phyloP scores from a whole-genome alignment of 345 rosid genomes.

The Garcia nutans region DNA sequence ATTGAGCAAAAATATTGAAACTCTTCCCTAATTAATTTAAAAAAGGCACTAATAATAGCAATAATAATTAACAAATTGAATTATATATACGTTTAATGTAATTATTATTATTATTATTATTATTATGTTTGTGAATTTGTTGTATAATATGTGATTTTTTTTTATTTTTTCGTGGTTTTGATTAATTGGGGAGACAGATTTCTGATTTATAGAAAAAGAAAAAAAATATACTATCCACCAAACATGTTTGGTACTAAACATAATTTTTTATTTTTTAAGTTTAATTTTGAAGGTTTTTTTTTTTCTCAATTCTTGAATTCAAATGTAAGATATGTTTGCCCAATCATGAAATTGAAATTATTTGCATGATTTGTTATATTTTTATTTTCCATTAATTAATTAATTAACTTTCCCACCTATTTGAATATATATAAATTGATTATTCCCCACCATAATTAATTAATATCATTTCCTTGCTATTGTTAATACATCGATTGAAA shows the following conservation, averaged over 20 bases:
- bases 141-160: conserved; percentile 8
- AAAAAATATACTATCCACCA: neutral
- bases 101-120: conserved; percentile 3
- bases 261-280: neutral
- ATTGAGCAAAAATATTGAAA: conserved; percentile 67
- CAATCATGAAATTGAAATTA: neutral
- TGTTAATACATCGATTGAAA: no score
- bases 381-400: no score
- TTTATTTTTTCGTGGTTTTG: neutral
- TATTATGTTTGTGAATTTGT: neutral
- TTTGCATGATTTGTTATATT: neutral
- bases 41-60: neutral
- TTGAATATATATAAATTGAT: no score
- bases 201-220: neutral
- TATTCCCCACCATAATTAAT: no score
- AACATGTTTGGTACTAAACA: neutral
- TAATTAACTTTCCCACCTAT: no score
- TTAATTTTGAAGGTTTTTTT: neutral
- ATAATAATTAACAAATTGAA: neutral
- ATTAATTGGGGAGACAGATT: neutral
- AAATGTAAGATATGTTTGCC: conserved; percentile 8
- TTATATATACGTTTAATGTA: neutral
- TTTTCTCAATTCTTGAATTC: conserved; percentile 3
- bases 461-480: no score
- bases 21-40: conserved; percentile 17